These are phyloP conservation scores for Passalora sequoiae DNA, from an alignment of 2,329 filamentous ascomycete species.

Conservation along the genomic window DNA sequence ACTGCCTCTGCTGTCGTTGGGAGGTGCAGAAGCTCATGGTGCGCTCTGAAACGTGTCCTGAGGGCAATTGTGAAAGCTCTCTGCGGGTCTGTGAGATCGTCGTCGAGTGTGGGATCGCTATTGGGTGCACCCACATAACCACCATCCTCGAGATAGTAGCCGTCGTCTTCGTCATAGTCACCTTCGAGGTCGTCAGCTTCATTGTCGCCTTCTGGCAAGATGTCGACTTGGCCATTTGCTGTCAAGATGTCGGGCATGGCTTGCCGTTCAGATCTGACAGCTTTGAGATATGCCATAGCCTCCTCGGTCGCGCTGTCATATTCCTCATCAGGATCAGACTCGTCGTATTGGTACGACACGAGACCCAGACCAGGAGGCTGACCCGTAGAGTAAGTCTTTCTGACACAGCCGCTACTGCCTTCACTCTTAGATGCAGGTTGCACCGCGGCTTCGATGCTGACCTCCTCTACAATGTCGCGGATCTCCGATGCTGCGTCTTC, in stretches of 20 bases:
- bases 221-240: constrained; percentile 15
- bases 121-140: constrained; percentile 65
- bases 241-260: constrained; percentile 25
- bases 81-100: constrained; percentile 44
- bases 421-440: neutral
- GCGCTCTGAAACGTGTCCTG: constrained; percentile 57
- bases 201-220: constrained; percentile 1
- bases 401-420: neutral
- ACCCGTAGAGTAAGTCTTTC: constrained; percentile 21
- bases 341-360: constrained; percentile 21
- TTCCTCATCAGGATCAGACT: constrained; percentile 20
- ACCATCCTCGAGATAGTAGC: constrained; percentile 69
- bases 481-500: neutral
- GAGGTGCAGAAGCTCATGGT: constrained; percentile 58
- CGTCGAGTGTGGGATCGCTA: constrained; percentile 27
- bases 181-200: constrained; percentile 25
- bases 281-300: constrained; percentile 32
- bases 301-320: constrained; percentile 27
- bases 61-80: constrained; percentile 65
- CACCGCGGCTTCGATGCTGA: neutral
- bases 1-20: constrained; percentile 52
- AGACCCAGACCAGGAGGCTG: constrained; percentile 26
- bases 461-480: constrained; percentile 1
- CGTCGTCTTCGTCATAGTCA: constrained; percentile 34
- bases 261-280: constrained; percentile 28